Evolutionary conservation across 352 stramenopile genomes (phyloP), one percentile per base, ranked within the genome.

Genomic region (Phytophthora rubi): DNA sequence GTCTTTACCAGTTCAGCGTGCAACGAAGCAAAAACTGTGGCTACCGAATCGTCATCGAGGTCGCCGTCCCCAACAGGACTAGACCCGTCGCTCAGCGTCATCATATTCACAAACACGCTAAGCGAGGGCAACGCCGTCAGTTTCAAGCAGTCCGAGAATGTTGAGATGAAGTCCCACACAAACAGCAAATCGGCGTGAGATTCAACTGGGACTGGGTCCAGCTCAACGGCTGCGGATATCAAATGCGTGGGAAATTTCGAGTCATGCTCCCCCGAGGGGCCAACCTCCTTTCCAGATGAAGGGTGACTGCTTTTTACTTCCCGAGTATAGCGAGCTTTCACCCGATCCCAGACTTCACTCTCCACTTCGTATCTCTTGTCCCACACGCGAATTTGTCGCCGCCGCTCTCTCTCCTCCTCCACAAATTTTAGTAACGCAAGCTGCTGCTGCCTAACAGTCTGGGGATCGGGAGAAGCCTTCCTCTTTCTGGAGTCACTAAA

Each of bases 111-210:
- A 53, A 94, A 92, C 0, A 76, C 37, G 6, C 57, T 59, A 33
- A 94, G 74, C 12, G 86, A 89, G 5, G 86, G 85, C 5, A 88
- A 59, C 9, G 57, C 54, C 6, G 79, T 77, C 39, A 91, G 58
- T 32, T 80, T 78, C 15, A 94, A 71, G 21, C 78, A 83, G 65
- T 94, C 82, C 3, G 85, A 80, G 60, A 94, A 94, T 6, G 83
- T 91, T 10, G 85, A 89, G 47, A 94, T 76, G 18, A 89, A 85
- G 62, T 94, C 86, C 86, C 86, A 94, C 10, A 88, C 76, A 55
- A 92, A 94, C 10, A 94, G 62, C 53, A 94, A 59, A 69, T 94
- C 86, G 10, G 59, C 54, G 28, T 85, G 82, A 54, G 71, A 62
- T 64, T 86, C 82, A 3, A 23, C 23, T 12, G 84, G 83, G 12